These are phyloP conservation scores for Pythium brachiatum DNA, from an alignment of 352 stramenopile species.

Conservation along the genomic window DNA sequence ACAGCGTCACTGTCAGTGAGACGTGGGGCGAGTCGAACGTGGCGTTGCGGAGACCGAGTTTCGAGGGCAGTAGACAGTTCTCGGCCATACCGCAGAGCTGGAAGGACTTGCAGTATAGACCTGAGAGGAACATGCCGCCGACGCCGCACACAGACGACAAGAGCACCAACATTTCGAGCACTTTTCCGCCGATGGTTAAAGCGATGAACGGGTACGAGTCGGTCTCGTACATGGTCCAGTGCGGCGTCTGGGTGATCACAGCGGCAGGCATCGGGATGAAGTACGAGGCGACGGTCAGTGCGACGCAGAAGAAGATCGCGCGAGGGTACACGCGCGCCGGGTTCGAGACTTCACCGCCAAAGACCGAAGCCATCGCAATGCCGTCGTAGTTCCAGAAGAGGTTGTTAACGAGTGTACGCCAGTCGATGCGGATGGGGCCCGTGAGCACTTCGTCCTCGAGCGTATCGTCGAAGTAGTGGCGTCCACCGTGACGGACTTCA, in stretches of 20 bases:
- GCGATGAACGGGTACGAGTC: constrained; percentile 86
- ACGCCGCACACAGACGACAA: constrained; percentile 71
- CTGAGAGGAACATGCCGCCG: constrained; percentile 88
- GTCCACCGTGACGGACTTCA: constrained; percentile 30
- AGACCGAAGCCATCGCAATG: constrained; percentile 89
- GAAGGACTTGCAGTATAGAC: constrained; percentile 88
- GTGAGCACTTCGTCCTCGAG: constrained; percentile 25
- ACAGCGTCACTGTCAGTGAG: constrained; percentile 29
- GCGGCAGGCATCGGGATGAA: constrained; percentile 87
- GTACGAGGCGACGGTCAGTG: constrained; percentile 80
- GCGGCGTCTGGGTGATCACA: constrained; percentile 48
- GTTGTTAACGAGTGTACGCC: constrained; percentile 88
- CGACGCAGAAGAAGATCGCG: constrained; percentile 77
- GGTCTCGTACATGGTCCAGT: constrained; percentile 76
- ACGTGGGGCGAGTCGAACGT: constrained; percentile 28
- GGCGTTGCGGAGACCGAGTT: constrained; percentile 58
- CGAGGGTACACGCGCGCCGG: constrained; percentile 78
- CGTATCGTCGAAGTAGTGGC: constrained; percentile 21
- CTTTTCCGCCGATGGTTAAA: constrained; percentile 70
- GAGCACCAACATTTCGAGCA: constrained; percentile 83
- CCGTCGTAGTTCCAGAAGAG: constrained; percentile 96
- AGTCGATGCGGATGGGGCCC: constrained; percentile 55
- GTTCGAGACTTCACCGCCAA: constrained; percentile 89
- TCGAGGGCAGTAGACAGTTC: constrained; percentile 71
- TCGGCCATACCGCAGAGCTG: constrained; percentile 84